These are phyloP conservation scores for Tuber magnatum DNA, from an alignment of 495 filamentous ascomycete species.

Conservation along the genomic window DNA sequence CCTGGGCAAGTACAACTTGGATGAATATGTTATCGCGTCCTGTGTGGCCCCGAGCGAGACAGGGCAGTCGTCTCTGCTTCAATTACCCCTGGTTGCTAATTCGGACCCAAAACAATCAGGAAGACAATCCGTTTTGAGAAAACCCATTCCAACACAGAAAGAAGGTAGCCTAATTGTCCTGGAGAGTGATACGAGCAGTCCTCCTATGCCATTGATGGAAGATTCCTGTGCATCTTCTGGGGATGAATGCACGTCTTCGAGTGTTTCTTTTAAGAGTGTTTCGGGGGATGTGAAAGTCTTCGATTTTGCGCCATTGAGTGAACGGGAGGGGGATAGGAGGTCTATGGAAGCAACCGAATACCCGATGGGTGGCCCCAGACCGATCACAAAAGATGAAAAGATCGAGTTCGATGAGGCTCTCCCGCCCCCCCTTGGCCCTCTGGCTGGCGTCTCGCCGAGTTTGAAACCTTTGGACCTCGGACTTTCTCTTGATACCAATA, in stretches of 20 bases:
- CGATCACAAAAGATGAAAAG: not conserved
- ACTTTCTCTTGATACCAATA: not conserved
- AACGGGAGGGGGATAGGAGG: not conserved
- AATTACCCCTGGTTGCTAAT: not conserved
- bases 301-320: not conserved
- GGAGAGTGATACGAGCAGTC: not conserved
- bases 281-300: not conserved
- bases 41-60: not conserved
- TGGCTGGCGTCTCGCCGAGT: not conserved
- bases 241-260: not conserved
- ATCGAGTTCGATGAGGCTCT: not conserved
- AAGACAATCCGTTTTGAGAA: not conserved
- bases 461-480: not conserved
- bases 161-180: not conserved
- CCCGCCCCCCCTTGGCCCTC: not conserved
- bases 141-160: not conserved
- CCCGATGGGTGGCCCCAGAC: not conserved
- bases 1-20: not conserved
- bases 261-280: not conserved
- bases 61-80: not conserved
- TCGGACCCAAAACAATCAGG: not conserved
- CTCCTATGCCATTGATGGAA: not conserved
- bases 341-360: not conserved
- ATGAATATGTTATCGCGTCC: not conserved
- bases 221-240: not conserved